These are phyloP conservation scores for Biscogniauxia mediterranea DNA, from an alignment of 2,329 filamentous ascomycete genomes.

Conservation along the genomic window DNA sequence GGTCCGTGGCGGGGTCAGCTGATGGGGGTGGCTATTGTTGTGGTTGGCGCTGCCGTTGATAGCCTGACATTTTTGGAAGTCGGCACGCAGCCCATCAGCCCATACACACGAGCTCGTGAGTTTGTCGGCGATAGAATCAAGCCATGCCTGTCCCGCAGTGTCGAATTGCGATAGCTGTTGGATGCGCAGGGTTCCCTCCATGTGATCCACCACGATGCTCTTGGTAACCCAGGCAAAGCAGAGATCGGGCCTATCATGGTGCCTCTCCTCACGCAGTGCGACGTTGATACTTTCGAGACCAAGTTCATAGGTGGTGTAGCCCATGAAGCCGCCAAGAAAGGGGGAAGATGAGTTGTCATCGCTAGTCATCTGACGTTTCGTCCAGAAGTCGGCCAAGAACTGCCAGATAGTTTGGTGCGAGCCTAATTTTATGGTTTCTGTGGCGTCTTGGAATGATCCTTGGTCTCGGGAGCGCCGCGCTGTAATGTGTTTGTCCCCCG, in stretches of 20 bases:
- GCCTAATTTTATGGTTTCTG: slow-evolving; percentile 29
- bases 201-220: slow-evolving; percentile 76
- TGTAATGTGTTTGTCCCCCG: slow-evolving; percentile 43
- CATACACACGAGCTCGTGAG: slow-evolving; percentile 36
- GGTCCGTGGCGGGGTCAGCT: slow-evolving; percentile 32
- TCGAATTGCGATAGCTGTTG: slow-evolving; percentile 59
- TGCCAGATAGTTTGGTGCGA: slow-evolving; percentile 46
- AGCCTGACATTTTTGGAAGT: slow-evolving; percentile 17
- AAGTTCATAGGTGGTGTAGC: slow-evolving; percentile 82
- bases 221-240: slow-evolving; percentile 74
- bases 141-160: slow-evolving; percentile 40
- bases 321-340: slow-evolving; percentile 83
- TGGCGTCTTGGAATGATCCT: slow-evolving; percentile 16
- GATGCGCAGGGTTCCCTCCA: slow-evolving; percentile 57
- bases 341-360: slow-evolving; percentile 40
- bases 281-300: slow-evolving; percentile 63
- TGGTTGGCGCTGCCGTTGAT: slow-evolving; percentile 6
- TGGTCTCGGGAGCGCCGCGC: slow-evolving; percentile 21
- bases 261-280: slow-evolving; percentile 28
- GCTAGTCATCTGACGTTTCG: slow-evolving; percentile 24
- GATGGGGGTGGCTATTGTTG: slow-evolving; percentile 1
- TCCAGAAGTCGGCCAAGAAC: slow-evolving; percentile 47
- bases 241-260: slow-evolving; percentile 61
- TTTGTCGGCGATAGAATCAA: slow-evolving; percentile 37
- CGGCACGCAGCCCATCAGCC: slow-evolving; percentile 25